These are phyloP conservation scores for Neurospora sp. DNA, from an alignment of 495 filamentous ascomycete genomes.

Conservation along the genomic window DNA sequence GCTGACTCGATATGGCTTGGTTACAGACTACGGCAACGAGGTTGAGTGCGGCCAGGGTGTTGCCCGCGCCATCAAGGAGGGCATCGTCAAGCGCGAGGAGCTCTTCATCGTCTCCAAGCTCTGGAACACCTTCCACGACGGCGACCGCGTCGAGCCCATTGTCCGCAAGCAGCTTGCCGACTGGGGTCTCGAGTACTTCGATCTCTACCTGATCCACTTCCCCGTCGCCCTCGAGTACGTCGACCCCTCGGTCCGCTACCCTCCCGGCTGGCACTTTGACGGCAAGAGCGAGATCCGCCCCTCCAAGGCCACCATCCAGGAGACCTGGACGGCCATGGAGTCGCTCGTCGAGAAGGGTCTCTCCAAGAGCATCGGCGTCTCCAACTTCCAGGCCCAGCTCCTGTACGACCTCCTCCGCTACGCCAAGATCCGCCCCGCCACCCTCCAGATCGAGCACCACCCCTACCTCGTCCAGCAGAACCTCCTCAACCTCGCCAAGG, in stretches of 20 bases:
- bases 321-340: conserved; percentile 90
- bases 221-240: conserved; percentile 73
- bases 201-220: conserved; percentile 77
- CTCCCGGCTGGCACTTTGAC: conserved; percentile 64
- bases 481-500: conserved; percentile 61
- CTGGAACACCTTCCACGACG: conserved; percentile 83
- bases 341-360: conserved; percentile 58
- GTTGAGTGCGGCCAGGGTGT: conserved; percentile 74
- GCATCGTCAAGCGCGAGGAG: conserved; percentile 74
- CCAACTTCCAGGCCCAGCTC: conserved; percentile 79
- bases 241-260: conserved; percentile 66
- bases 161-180: conserved; percentile 62
- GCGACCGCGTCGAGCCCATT: conserved; percentile 62
- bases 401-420: conserved; percentile 81
- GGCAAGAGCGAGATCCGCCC: conserved; percentile 44
- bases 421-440: conserved; percentile 65
- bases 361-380: conserved; percentile 70
- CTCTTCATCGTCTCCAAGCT: conserved; percentile 91
- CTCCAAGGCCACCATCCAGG: conserved; percentile 64
- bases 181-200: conserved; percentile 81
- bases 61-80: conserved; percentile 77
- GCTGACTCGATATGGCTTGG: conserved; percentile 12
- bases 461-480: conserved; percentile 82
- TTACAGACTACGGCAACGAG: conserved; percentile 80
- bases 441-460: conserved; percentile 95